A percentile compares a stretch with the other conserved stretches of the same genome.
These are phyloP conservation scores for Arachnomyces sp. DNA, from an alignment of 2,329 filamentous ascomycete genomes.

Conservation along the genomic window DNA sequence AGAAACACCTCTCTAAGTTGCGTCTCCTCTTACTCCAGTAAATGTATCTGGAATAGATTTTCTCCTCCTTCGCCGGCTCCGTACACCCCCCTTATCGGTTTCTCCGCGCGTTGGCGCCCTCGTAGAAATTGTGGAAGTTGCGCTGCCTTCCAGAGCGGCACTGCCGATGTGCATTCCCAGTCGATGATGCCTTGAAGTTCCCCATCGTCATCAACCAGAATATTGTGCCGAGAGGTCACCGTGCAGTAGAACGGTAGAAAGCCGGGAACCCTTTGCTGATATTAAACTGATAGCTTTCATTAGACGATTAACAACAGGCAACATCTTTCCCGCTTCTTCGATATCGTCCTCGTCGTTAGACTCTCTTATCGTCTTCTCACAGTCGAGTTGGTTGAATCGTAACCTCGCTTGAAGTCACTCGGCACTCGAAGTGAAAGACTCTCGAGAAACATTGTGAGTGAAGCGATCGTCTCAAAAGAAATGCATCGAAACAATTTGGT, in stretches of 20 bases:
- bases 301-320: conserved; percentile 1
- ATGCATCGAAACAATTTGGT: conserved; percentile 1
- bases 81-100: background rate
- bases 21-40: conserved; percentile 1
- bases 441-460: conserved; percentile 1
- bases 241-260: background rate
- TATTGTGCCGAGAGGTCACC: background rate
- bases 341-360: conserved; percentile 1
- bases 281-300: background rate
- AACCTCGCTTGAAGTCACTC: background rate
- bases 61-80: background rate
- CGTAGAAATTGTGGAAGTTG: background rate
- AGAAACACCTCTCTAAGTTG: background rate
- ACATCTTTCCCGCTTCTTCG: conserved; percentile 1
- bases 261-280: background rate
- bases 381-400: conserved; percentile 1
- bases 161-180: background rate
- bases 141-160: background rate
- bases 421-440: background rate
- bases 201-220: conserved; percentile 1
- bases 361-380: background rate
- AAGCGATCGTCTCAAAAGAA: conserved; percentile 1
- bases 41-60: background rate
- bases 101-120: background rate
- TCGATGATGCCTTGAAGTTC: conserved; percentile 1